Conservation (phyloP, 345 rosid genomes). For the Odontarrhena argentea region DNA sequence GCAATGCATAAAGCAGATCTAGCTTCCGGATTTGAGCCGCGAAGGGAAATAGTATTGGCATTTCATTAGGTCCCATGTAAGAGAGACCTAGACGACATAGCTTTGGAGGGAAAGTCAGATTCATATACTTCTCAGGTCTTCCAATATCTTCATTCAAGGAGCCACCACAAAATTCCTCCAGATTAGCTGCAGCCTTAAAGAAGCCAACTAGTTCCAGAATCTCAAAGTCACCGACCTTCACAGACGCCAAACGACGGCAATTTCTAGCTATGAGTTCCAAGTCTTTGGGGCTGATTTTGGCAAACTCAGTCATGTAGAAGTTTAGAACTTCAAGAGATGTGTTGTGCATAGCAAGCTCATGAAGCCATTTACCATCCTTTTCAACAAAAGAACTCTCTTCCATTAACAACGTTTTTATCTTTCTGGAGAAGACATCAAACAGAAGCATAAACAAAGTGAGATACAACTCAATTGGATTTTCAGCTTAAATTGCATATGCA, state of each 20-base stretch:
- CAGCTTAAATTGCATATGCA: background rate
- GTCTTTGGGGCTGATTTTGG: slow-evolving; percentile 54
- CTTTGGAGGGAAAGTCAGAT: slow-evolving; percentile 58
- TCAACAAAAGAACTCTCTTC: slow-evolving; percentile 77
- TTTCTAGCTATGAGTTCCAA: slow-evolving; percentile 78
- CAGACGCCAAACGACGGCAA: slow-evolving; percentile 64
- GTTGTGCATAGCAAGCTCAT: slow-evolving; percentile 78
- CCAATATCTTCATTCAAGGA: slow-evolving; percentile 55
- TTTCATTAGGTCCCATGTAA: slow-evolving; percentile 70
- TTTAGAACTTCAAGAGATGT: slow-evolving; percentile 74
- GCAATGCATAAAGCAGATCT: slow-evolving; percentile 87
- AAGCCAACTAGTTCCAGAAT: slow-evolving; percentile 67
- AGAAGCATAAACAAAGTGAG: slow-evolving; percentile 11
- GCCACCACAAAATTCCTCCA: slow-evolving; percentile 96
- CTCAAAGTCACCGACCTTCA: slow-evolving; percentile 80
- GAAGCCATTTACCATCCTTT: slow-evolving; percentile 86
- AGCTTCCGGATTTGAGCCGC: slow-evolving; percentile 71
- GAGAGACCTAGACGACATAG: slow-evolving; percentile 73
- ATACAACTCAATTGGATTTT: slow-evolving; percentile 10
- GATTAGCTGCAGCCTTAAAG: slow-evolving; percentile 60
- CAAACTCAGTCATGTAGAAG: slow-evolving; percentile 79
- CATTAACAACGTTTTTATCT: slow-evolving; percentile 67
- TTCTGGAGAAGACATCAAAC: slow-evolving; percentile 51
- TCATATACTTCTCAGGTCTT: slow-evolving; percentile 53
- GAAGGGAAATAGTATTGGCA: slow-evolving; percentile 76